phyloP scores from a whole-genome alignment of 1,139 yeast species.

The Sugiyamaella japonica region DNA sequence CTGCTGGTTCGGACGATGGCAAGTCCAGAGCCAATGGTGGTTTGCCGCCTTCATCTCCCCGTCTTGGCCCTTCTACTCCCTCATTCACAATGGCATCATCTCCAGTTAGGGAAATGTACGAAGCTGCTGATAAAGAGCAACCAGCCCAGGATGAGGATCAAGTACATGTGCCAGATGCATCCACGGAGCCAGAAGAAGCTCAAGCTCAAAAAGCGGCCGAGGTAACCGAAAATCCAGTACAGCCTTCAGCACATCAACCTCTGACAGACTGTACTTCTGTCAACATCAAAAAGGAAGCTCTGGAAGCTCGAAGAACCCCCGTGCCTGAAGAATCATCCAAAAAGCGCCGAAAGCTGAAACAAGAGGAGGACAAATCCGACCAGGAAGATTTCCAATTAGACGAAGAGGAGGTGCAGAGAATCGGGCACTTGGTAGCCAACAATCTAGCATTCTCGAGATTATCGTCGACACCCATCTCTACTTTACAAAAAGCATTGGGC shows the following conservation, averaged over 20 bases:
- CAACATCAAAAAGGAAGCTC: slow-evolving; percentile 6
- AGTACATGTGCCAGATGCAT: neutral
- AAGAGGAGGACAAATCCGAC: slow-evolving; percentile 32
- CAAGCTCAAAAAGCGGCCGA: too few relatives aligned
- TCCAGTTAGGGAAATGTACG: neutral
- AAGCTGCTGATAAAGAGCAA: neutral
- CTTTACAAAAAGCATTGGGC: slow-evolving; percentile 54
- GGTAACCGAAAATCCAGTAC: neutral
- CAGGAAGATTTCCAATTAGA: slow-evolving; percentile 27
- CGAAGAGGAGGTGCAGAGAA: slow-evolving; percentile 54
- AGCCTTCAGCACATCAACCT: too few relatives aligned
- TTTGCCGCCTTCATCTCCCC: slow-evolving; percentile 2
- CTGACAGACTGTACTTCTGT: neutral
- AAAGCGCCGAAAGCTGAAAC: slow-evolving; percentile 4
- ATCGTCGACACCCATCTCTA: slow-evolving; percentile 78
- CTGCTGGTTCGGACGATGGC: neutral
- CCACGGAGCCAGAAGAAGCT: too few relatives aligned
- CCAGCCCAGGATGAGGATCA: neutral
- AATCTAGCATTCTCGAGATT: slow-evolving; percentile 89
- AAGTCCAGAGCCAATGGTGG: neutral
- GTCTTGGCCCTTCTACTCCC: slow-evolving; percentile 11
- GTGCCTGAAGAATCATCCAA: slow-evolving; percentile 11
- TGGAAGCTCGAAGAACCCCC: slow-evolving; percentile 5
- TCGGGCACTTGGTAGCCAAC: slow-evolving; percentile 57
- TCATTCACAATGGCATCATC: slow-evolving; percentile 1